phyloP scores from a whole-genome alignment of 192 early-diverging fungal genomes.

The Gigaspora rosea region DNA sequence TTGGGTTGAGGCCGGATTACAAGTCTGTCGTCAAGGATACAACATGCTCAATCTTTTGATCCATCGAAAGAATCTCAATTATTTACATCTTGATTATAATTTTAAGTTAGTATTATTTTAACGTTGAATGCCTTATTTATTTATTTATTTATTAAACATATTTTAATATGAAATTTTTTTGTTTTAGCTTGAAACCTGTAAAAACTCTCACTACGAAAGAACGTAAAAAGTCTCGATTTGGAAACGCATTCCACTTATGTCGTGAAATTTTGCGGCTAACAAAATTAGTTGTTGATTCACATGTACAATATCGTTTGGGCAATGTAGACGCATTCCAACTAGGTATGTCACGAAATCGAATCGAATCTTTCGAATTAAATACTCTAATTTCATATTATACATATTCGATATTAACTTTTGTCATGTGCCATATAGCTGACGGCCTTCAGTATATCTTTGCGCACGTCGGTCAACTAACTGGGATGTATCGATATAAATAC shows the following conservation, averaged over 20 bases:
- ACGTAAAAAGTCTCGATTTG: constrained; percentile 98
- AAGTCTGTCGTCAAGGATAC: constrained; percentile 98
- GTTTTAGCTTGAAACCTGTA: constrained; percentile 80
- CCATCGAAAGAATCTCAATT: constrained; percentile 97
- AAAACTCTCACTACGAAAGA: constrained; percentile 99
- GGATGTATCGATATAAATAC: constrained; percentile 99
- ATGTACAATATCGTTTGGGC: constrained; percentile 97
- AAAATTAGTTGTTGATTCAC: constrained; percentile 95
- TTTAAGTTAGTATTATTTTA: constrained; percentile 61
- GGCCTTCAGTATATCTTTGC: constrained; percentile 98
- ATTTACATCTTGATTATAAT: constrained; percentile 98
- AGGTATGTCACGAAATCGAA: not conserved
- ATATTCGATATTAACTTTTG: no score
- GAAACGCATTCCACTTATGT: constrained; percentile 95
- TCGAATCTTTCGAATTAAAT: no score
- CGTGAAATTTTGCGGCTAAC: constrained; percentile 96
- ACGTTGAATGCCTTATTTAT: no score
- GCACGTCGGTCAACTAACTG: constrained; percentile 97
- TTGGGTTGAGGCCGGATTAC: constrained; percentile 99
- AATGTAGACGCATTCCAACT: constrained; percentile 99
- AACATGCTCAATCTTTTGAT: constrained; percentile 99
- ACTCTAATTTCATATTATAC: no score
- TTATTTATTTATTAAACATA: no score
- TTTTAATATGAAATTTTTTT: no score
- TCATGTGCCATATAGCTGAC: constrained; percentile 60